phyloP scores from a whole-genome alignment of 2,329 filamentous ascomycete genomes.

The Ilyonectria mors-panacis region DNA sequence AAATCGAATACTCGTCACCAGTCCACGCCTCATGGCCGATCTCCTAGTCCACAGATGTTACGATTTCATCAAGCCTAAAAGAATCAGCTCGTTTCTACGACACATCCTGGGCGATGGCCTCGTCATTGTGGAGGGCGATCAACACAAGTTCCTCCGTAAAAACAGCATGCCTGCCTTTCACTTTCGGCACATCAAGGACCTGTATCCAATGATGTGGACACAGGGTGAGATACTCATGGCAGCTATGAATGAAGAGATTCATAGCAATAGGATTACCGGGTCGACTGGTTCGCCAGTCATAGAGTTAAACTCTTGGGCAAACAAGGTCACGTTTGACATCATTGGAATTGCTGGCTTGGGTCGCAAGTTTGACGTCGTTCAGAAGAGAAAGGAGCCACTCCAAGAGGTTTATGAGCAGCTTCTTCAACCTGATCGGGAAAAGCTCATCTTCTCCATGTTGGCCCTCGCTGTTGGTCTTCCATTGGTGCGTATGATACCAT shows the following conservation, averaged over 20 bases:
- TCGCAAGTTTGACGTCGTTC: slow-evolving; percentile 64
- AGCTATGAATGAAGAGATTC: slow-evolving; percentile 61
- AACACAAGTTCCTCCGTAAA: slow-evolving; percentile 79
- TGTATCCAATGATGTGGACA: slow-evolving; percentile 79
- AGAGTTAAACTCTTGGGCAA: slow-evolving; percentile 64
- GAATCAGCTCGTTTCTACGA: slow-evolving; percentile 64
- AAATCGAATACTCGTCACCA: slow-evolving; percentile 40
- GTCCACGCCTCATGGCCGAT: slow-evolving; percentile 45
- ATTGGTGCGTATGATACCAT: slow-evolving; percentile 33
- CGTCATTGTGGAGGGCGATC: slow-evolving; percentile 76
- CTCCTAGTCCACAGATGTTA: slow-evolving; percentile 59
- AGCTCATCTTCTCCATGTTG: slow-evolving; percentile 53
- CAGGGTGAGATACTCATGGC: slow-evolving; percentile 59
- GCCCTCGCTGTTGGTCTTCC: slow-evolving; percentile 31
- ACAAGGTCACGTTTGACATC: slow-evolving; percentile 71
- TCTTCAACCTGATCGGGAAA: slow-evolving; percentile 62
- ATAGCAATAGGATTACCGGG: background rate
- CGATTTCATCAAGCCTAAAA: slow-evolving; percentile 66
- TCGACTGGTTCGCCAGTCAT: slow-evolving; percentile 35
- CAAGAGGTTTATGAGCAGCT: slow-evolving; percentile 63
- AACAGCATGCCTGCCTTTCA: slow-evolving; percentile 77
- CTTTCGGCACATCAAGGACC: slow-evolving; percentile 77
- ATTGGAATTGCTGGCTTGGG: slow-evolving; percentile 72
- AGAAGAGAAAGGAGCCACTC: slow-evolving; percentile 56
- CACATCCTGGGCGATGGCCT: slow-evolving; percentile 72